Percentiles rank a stretch among this genome's conserved stretches.
Conservation (phyloP, 176 grass and related monocot genomes). For the Bromus sterilis region DNA sequence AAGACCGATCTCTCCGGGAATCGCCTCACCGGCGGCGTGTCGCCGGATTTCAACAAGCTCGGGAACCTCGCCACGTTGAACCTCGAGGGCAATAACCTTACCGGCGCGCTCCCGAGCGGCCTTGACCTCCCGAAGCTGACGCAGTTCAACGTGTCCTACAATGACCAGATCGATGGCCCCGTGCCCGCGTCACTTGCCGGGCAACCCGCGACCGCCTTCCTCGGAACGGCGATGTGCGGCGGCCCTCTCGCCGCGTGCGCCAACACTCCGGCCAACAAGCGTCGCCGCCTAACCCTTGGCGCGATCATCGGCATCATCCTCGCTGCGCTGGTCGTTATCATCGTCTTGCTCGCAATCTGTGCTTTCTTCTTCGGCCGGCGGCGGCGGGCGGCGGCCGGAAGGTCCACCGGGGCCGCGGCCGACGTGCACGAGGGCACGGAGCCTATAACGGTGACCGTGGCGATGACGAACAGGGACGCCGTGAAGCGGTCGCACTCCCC, state of each 20-base stretch:
- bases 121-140: slow-evolving; percentile 5
- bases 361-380: slow-evolving; percentile 10
- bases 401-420: neutral
- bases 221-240: slow-evolving; percentile 45
- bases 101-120: slow-evolving; percentile 31
- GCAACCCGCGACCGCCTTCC: slow-evolving; percentile 38
- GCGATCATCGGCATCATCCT: slow-evolving; percentile 54
- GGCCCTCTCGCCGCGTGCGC: slow-evolving; percentile 21
- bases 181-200: slow-evolving; percentile 40
- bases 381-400: neutral
- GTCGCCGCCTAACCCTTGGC: slow-evolving; percentile 32
- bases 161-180: slow-evolving; percentile 33
- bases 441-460: slow-evolving; percentile 12
- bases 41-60: slow-evolving; percentile 39
- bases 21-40: slow-evolving; percentile 35
- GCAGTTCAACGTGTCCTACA: slow-evolving; percentile 69
- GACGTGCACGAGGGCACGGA: slow-evolving; percentile 2
- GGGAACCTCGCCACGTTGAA: slow-evolving; percentile 20
- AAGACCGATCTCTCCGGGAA: slow-evolving; percentile 43
- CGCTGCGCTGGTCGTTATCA: slow-evolving; percentile 6
- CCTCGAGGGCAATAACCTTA: slow-evolving; percentile 43
- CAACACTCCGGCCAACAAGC: neutral
- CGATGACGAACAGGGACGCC: neutral
- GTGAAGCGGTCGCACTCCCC: slow-evolving; percentile 5
- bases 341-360: slow-evolving; percentile 34